Percentiles rank a stretch among this genome's conserved stretches.
Conservation (phyloP, 2,329 filamentous ascomycete genomes). For the Xylogone sp. region DNA sequence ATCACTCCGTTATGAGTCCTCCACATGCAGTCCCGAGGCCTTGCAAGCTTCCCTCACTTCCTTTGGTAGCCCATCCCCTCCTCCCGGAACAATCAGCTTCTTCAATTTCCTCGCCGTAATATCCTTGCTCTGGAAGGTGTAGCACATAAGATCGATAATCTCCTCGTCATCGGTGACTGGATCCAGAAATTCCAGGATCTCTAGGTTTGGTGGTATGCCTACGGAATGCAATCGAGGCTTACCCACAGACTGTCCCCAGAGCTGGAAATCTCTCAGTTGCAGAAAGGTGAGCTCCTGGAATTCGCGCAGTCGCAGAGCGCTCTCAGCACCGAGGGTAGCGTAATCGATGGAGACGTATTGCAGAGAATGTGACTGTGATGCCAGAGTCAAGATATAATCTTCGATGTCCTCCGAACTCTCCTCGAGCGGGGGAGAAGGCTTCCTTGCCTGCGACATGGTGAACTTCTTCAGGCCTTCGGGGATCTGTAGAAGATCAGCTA, state of each 20-base stretch:
- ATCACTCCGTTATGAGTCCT: neutral
- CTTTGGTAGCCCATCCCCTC: constrained; percentile 30
- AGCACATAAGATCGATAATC: constrained; percentile 40
- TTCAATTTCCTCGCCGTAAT: constrained; percentile 34
- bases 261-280: constrained; percentile 43
- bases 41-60: constrained; percentile 31
- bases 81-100: constrained; percentile 34
- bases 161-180: constrained; percentile 43
- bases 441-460: constrained; percentile 40
- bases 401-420: constrained; percentile 43
- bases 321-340: constrained; percentile 34
- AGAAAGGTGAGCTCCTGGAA: constrained; percentile 38
- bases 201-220: constrained; percentile 41
- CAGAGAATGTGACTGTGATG: constrained; percentile 37
- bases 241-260: constrained; percentile 41
- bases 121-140: constrained; percentile 34
- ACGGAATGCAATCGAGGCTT: constrained; percentile 43
- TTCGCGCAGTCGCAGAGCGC: constrained; percentile 39
- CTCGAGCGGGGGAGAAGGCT: constrained; percentile 38
- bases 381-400: constrained; percentile 43
- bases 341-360: constrained; percentile 43
- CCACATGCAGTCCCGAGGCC: neutral
- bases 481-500: constrained; percentile 38
- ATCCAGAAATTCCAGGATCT: constrained; percentile 43
- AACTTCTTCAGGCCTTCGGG: constrained; percentile 42